Percentiles rank a stretch among this genome's conserved stretches.
Evolutionary conservation across 2,329 filamentous ascomycete species (phyloP).

Genomic region (Penicillium polonicum): DNA sequence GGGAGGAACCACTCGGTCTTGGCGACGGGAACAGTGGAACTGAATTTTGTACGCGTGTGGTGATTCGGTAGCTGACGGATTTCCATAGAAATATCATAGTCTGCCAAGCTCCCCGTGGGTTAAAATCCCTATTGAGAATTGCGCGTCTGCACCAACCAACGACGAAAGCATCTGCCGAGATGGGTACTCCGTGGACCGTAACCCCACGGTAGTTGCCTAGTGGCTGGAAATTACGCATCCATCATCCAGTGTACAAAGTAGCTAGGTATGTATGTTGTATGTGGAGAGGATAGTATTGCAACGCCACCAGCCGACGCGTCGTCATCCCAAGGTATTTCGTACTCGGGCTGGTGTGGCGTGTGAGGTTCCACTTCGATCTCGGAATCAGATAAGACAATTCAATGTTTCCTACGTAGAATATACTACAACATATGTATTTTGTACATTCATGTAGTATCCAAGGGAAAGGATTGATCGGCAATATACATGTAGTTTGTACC

Average conservation of each 20-base stretch:
- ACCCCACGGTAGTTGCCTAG: neutral
- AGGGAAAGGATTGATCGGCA: too few relatives aligned
- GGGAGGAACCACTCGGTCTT: neutral
- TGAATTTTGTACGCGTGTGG: neutral
- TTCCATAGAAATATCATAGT: neutral
- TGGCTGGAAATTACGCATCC: neutral
- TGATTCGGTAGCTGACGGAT: slow-evolving; percentile 3
- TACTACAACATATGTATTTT: too few relatives aligned
- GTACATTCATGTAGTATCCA: too few relatives aligned
- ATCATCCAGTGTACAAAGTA: neutral
- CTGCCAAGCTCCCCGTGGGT: slow-evolving; percentile 4
- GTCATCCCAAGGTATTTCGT: neutral
- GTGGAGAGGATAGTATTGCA: neutral
- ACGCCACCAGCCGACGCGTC: slow-evolving; percentile 2
- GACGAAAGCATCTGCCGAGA: neutral
- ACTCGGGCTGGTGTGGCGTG: neutral
- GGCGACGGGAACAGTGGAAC: slow-evolving; percentile 1
- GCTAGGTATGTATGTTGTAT: too few relatives aligned
- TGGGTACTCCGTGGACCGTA: neutral
- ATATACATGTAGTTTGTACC: too few relatives aligned
- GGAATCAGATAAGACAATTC: neutral
- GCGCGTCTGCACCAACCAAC: slow-evolving; percentile 3
- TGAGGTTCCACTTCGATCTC: too few relatives aligned
- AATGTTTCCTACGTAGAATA: too few relatives aligned
- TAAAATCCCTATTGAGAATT: neutral